phyloP scores from a whole-genome alignment of 768 basidiomycete species.

The Leccinellum rugosiceps region DNA sequence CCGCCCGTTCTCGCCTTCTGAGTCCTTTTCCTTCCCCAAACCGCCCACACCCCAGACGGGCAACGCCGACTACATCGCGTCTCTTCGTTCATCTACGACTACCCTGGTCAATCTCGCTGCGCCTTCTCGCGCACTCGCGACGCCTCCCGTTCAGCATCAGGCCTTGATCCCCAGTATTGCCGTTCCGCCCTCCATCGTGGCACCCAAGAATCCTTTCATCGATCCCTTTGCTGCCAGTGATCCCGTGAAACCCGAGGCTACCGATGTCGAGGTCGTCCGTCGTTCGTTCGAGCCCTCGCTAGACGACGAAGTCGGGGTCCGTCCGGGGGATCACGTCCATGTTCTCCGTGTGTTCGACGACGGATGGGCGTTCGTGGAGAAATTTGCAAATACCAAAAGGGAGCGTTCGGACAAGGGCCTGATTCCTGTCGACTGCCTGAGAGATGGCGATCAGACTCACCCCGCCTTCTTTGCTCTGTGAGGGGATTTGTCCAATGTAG shows the following conservation, averaged over 20 bases:
- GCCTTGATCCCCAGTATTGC: neutral
- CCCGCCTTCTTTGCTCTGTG: slow-evolving; percentile 42
- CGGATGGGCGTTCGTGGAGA: slow-evolving; percentile 68
- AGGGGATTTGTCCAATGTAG: neutral
- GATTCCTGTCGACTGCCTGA: slow-evolving; percentile 70
- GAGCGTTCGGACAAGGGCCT: slow-evolving; percentile 39
- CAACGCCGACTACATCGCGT: neutral
- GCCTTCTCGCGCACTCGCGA: slow-evolving; percentile 15
- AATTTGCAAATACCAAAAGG: slow-evolving; percentile 17
- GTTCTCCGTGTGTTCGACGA: slow-evolving; percentile 60
- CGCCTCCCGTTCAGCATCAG: slow-evolving; percentile 12
- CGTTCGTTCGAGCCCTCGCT: slow-evolving; percentile 56
- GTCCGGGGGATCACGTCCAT: slow-evolving; percentile 48
- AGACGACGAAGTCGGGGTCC: slow-evolving; percentile 57
- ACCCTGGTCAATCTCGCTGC: slow-evolving; percentile 18
- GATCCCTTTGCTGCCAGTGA: slow-evolving; percentile 40
- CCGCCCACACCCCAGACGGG: slow-evolving; percentile 39
- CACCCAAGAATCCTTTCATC: slow-evolving; percentile 14
- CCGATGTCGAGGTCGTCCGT: slow-evolving; percentile 45
- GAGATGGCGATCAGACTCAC: slow-evolving; percentile 44
- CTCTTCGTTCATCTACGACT: slow-evolving; percentile 13
- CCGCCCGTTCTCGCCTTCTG: slow-evolving; percentile 63
- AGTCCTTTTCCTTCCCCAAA: slow-evolving; percentile 67
- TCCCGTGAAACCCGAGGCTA: slow-evolving; percentile 30
- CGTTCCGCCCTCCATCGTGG: neutral